Base-by-base conservation (phyloP, 495 filamentous ascomycete species). In the Elasticomyces elasticus region DNA sequence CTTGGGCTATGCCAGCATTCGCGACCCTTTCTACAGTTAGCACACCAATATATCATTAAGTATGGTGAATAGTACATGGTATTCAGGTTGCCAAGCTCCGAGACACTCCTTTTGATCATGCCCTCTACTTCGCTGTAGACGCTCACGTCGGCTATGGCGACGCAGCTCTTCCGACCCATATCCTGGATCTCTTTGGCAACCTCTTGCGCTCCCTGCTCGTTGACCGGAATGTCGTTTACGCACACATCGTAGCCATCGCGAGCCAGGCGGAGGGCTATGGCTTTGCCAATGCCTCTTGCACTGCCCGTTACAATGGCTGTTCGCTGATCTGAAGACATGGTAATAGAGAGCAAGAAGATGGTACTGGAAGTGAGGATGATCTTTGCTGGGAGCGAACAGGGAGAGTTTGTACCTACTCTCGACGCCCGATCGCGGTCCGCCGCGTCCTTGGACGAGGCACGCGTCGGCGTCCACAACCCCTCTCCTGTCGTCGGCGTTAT, bases 301-400 rank as follows among this genome's bases (percentile, higher is more conserved):
- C 78, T 76, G 13, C 80, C 79, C 13, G 79, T 82, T 1, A 83
- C 73, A 40, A 83, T 82, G 15, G 69, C 79, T 13, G 67, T 74
- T 50, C 69, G 52, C n/a, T 31, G 17, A 12, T 7, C 6, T 17
- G 42, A 45, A 2, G 20, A 45, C 20, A 45, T 45, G 42, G 42
- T 7, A n/a, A n/a, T n/a, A n/a, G n/a, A n/a, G 42, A 12, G 42
- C 11, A 24, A 43, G 20, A 43, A 9, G 20, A 15, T 7, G 42
- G 35, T 12, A 17, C 12, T 5, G 13, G 2, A 17, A 17, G 12
- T n/a, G 4, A 15, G 2, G 15, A 5, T 4, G 35, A 40, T 40
- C 35, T 4, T 15, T 40, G 35, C 15, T 13, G 35, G 7, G 15
- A 7, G 30, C 7, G 30, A 33, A 15, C 7, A 33, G 15, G 7